Percentiles rank a stretch among this genome's conserved stretches.
phyloP scores from a whole-genome alignment of 305 asterid species.

The Fraxinus nigra region DNA sequence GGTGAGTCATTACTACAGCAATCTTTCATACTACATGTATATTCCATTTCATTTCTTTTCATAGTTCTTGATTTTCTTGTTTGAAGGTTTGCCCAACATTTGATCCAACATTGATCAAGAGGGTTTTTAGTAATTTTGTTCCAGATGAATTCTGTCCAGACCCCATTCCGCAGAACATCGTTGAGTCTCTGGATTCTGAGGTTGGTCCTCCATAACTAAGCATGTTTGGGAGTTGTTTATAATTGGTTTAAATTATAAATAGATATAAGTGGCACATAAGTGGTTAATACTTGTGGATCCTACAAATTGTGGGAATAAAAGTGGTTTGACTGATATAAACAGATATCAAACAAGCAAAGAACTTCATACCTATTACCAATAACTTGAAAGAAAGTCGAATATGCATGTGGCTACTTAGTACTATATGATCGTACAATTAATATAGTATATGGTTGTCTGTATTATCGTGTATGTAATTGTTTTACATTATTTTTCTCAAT shows the following conservation, averaged over 20 bases:
- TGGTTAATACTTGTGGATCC: background rate
- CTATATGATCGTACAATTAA: background rate
- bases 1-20: conserved; percentile 36
- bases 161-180: conserved; percentile 64
- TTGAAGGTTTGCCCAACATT: conserved; percentile 75
- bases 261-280: background rate
- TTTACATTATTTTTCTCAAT: conserved; percentile 5
- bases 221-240: background rate
- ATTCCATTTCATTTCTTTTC: background rate
- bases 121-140: conserved; percentile 59
- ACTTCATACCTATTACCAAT: background rate
- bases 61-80: background rate
- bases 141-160: conserved; percentile 91
- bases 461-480: background rate
- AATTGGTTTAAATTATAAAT: background rate
- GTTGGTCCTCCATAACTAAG: conserved; percentile 37
- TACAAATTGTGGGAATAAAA: background rate
- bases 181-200: conserved; percentile 63
- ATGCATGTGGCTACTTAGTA: background rate
- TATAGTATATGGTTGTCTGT: background rate
- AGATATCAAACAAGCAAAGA: background rate
- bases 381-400: background rate
- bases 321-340: background rate
- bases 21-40: background rate
- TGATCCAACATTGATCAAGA: conserved; percentile 63